Conservation (phyloP, 2,329 filamentous ascomycete genomes). For the Trichoderma koningiopsis region DNA sequence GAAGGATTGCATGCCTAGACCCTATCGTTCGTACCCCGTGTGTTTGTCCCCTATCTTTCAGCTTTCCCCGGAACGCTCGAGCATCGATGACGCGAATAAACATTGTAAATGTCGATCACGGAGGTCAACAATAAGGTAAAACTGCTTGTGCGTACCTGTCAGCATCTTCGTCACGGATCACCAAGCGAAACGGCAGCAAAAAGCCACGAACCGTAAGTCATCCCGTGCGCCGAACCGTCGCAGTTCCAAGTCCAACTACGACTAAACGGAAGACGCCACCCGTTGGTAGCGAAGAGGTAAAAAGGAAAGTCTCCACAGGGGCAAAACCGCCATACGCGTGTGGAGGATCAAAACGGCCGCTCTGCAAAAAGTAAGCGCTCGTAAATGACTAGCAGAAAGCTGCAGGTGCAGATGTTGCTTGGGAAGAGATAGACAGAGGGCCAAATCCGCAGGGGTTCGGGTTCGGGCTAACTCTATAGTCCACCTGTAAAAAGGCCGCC, state of each 20-base stretch:
- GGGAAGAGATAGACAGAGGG: background rate
- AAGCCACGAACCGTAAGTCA: background rate
- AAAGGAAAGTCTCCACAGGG: background rate
- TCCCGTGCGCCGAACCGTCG: background rate
- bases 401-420: background rate
- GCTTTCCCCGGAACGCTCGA: background rate
- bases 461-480: conserved; percentile 22
- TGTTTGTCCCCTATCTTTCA: background rate
- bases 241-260: background rate
- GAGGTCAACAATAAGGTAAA: background rate
- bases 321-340: conserved; percentile 6
- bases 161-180: background rate
- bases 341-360: background rate
- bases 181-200: background rate
- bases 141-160: background rate
- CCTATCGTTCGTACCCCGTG: background rate
- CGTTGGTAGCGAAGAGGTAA: background rate
- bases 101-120: background rate
- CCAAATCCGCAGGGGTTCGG: conserved; percentile 16
- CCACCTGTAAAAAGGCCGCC: conserved; percentile 7
- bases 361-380: background rate
- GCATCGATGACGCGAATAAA: background rate
- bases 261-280: background rate
- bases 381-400: background rate
- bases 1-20: background rate